These are phyloP conservation scores for Pisolithus albus DNA, from an alignment of 768 basidiomycete genomes.

Conservation along the genomic window DNA sequence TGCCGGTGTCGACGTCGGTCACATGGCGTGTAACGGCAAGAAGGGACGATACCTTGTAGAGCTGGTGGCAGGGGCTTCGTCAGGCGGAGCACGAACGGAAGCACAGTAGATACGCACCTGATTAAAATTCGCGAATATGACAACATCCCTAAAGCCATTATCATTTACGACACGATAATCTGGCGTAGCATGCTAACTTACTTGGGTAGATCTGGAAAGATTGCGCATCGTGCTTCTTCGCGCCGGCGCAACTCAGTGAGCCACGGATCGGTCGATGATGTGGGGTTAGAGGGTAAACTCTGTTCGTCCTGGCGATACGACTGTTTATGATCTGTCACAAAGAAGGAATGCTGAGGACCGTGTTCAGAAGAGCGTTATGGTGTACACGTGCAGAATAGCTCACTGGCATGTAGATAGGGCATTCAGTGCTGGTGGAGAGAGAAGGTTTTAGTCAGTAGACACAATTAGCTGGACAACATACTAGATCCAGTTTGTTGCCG, in stretches of 20 bases:
- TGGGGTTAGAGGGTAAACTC: slow-evolving; percentile 9
- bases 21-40: background rate
- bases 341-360: slow-evolving; percentile 35
- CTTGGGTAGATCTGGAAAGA: slow-evolving; percentile 42
- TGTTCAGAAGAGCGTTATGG: background rate
- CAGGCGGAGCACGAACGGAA: slow-evolving; percentile 4
- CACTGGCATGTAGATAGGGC: slow-evolving; percentile 43
- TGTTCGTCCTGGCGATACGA: slow-evolving; percentile 29
- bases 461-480: slow-evolving; percentile 18
- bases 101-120: slow-evolving; percentile 29
- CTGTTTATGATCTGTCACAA: slow-evolving; percentile 46
- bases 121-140: slow-evolving; percentile 51
- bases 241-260: slow-evolving; percentile 34
- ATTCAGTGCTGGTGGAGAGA: slow-evolving; percentile 31
- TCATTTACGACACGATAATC: background rate
- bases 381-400: slow-evolving; percentile 3
- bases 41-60: slow-evolving; percentile 35
- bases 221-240: slow-evolving; percentile 27
- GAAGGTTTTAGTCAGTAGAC: background rate
- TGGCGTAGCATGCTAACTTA: slow-evolving; percentile 14
- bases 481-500: slow-evolving; percentile 37
- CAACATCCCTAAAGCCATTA: slow-evolving; percentile 25
- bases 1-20: background rate
- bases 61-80: slow-evolving; percentile 16
- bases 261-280: slow-evolving; percentile 27